Evolutionary conservation across 768 basidiomycete species (phyloP).

Genomic region (Lentinula lateritia): DNA sequence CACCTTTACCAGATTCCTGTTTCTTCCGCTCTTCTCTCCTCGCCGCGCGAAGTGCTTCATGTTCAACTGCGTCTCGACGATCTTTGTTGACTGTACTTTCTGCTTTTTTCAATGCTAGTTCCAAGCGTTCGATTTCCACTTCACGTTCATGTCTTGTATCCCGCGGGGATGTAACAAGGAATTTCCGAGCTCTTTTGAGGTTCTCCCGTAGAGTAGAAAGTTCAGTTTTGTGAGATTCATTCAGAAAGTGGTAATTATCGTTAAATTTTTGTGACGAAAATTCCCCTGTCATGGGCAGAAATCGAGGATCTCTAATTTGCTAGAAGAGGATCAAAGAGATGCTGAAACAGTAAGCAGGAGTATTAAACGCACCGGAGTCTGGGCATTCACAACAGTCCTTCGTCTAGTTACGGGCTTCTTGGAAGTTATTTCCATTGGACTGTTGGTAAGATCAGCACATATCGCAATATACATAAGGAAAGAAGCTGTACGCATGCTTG

Average conservation of each 20-base stretch:
- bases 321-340: conserved; percentile 21
- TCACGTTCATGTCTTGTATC: conserved; percentile 56
- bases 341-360: background rate
- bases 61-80: conserved; percentile 62
- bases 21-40: conserved; percentile 61
- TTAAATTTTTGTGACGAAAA: conserved; percentile 62
- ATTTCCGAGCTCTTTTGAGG: conserved; percentile 62
- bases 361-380: conserved; percentile 46
- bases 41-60: conserved; percentile 52
- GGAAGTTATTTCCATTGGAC: conserved; percentile 78
- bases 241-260: conserved; percentile 70
- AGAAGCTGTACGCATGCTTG: conserved; percentile 79
- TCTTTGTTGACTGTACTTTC: conserved; percentile 77
- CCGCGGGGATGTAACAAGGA: conserved; percentile 53
- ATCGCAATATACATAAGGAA: conserved; percentile 4
- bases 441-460: conserved; percentile 20
- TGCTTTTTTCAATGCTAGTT: conserved; percentile 66
- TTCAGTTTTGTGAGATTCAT: conserved; percentile 59
- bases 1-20: conserved; percentile 68
- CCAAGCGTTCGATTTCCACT: conserved; percentile 64
- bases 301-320: conserved; percentile 85
- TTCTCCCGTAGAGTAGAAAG: conserved; percentile 59
- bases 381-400: conserved; percentile 63
- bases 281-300: conserved; percentile 66
- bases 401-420: conserved; percentile 78